Base-by-base conservation (phyloP, 2,329 filamentous ascomycete genomes). In the Fusarium sarcochroum region DNA sequence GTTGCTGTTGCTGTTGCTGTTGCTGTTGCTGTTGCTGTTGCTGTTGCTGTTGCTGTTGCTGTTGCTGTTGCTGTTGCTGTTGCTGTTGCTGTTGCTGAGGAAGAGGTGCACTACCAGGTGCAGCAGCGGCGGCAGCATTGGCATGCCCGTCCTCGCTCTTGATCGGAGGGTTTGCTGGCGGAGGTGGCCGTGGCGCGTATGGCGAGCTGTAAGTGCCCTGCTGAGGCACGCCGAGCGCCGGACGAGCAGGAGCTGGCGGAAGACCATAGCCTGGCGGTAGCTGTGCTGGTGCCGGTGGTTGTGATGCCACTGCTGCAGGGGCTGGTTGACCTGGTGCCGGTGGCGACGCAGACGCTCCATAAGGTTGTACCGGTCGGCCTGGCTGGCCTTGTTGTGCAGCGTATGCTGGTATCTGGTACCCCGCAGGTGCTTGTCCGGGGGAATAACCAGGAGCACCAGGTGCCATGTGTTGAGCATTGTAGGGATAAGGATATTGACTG, bases 201-300 rank as follows among this genome's bases (percentile, higher is more conserved):
- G 79, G 79, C 35, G 79, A 80, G 51, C 77, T 80, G 63, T 80
- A 80, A 13, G 77, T 62, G 23, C 76, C 74, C 6, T 73, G 76
- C 45, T 78, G 78, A 6, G 75, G 69, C 44, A 63, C 70, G 18
- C 75, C 77, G 30, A 77, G 68, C 34, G 73, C 76, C 15, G 79
- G 73, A 42, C 75, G 74, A 34, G 78, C 78, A 25, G 78, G 78
- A 42, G 78, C 78, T 41, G 78, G 78, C 8, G 77, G 77, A 38
- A 77, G 77, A 17, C 74, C 77, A 55, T 80, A 80, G 41, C 74
- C 76, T 30, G 76, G 72, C 9, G 76, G 74, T 44, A 79, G 61
- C 42, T 79, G 79, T 30, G 76, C 73, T 44, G 77, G 77, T n/a
- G 75, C 76, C 6, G 77, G 74, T 4, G 76, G 76, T 48, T 78